Base-by-base conservation (phyloP, 2,329 filamentous ascomycete species). In the Claviceps monticola region DNA sequence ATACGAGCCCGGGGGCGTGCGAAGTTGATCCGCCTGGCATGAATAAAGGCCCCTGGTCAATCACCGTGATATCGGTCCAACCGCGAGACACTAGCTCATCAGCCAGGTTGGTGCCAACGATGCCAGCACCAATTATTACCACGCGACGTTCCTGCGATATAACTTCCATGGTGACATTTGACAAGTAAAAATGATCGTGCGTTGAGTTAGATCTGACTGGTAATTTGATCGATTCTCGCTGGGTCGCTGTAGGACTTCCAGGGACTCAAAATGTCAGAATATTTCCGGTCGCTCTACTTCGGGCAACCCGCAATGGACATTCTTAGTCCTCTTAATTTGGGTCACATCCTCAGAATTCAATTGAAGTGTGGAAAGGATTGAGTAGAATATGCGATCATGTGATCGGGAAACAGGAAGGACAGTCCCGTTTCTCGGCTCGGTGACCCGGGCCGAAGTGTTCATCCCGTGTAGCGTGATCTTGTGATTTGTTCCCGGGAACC, bases 11-110 rank as follows among this genome's bases (percentile, higher is more conserved):
- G 0, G 80, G 80, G 4, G 80, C 80, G 56, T 83, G 80, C 6
- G 79, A 83, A 6, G 80, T 83, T 29, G 80, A 83, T 45, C 80
- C 80, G 26, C 80, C 80, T 0, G 80, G 80, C 72, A 83, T 75
- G 53, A 70, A 66, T 56, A 83, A 62, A 2, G 80, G 80, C 0
- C 80, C 80, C 62, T 83, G 80, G 56, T 83, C 80, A 55, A 83
- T 66, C 48, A 83, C 79, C 17, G 79, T 83, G 62, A 83, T 79
- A 61, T 82, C 65, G 51, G 62, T 73, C 79, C 80, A 83, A 68
- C 80, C 80, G 59, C 78, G 73, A 23, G 71, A 70, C 57, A 79
- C 71, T 59, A 83, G 72, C 70, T 83, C 80, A 58, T 83, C 80
- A 48, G 80, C 80, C 48, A 83, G 65, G 54, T 83, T 83, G 53